Evolutionary conservation across 1,139 yeast species (phyloP).

Genomic region (Kodamaea plutei): DNA sequence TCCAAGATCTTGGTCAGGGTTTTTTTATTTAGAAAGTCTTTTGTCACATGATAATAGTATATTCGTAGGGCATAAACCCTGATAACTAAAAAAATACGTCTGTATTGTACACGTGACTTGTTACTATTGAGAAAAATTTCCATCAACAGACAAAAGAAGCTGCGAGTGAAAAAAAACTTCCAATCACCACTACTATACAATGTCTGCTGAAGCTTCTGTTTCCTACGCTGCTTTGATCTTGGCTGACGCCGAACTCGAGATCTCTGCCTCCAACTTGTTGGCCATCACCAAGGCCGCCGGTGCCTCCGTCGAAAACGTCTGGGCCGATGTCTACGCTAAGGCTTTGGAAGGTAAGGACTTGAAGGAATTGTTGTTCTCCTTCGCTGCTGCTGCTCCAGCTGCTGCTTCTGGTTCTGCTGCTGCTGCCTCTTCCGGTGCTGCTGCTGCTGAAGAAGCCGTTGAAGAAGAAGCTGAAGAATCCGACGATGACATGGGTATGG

Average conservation of each 20-base stretch:
- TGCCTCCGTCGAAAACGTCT: constrained; percentile 53
- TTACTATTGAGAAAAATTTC: no score
- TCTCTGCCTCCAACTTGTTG: constrained; percentile 71
- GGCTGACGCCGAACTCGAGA: constrained; percentile 79
- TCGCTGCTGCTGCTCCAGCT: constrained; percentile 66
- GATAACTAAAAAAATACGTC: constrained; percentile 2
- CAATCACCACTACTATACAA: constrained; percentile 16
- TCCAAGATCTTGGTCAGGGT: no score
- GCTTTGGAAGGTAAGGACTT: constrained; percentile 78
- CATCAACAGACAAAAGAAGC: neutral
- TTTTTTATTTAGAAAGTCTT: no score
- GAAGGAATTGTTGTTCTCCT: constrained; percentile 71
- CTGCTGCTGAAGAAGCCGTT: constrained; percentile 53
- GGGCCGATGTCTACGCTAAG: constrained; percentile 81
- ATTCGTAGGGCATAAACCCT: neutral
- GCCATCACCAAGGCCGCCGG: constrained; percentile 54
- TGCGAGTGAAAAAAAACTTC: constrained; percentile 2
- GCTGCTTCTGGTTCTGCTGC: constrained; percentile 58
- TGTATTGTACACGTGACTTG: neutral
- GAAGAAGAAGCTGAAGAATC: constrained; percentile 52
- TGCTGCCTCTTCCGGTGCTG: constrained; percentile 54
- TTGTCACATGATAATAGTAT: no score
- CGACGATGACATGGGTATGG: constrained; percentile 79
- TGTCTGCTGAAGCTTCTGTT: constrained; percentile 81
- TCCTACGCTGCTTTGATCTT: constrained; percentile 87